These are phyloP conservation scores for Lophiostoma macrostomum DNA, from an alignment of 495 filamentous ascomycete species.

Conservation along the genomic window DNA sequence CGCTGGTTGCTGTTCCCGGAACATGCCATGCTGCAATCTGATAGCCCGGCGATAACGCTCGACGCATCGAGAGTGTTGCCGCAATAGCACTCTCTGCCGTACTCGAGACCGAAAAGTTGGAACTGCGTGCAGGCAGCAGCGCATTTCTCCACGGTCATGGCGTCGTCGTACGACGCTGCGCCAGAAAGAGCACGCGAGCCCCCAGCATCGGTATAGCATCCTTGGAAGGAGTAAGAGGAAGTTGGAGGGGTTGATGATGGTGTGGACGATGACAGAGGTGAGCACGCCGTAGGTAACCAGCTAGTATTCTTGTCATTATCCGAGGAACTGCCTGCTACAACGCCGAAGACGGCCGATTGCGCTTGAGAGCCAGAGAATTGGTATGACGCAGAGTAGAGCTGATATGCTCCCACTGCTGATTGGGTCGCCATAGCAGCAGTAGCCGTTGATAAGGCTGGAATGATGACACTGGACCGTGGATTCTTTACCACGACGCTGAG, in stretches of 20 bases:
- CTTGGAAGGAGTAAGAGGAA: conserved; percentile 22
- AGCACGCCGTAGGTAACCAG: conserved; percentile 36
- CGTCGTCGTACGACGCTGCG: conserved; percentile 1
- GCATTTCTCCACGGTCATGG: conserved; percentile 30
- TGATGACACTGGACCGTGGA: conserved; percentile 45
- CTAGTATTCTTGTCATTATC: conserved; percentile 41
- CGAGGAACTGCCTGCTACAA: conserved; percentile 47
- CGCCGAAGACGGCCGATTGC: conserved; percentile 49
- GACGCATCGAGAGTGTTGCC: conserved; percentile 15
- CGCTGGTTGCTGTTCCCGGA: conserved; percentile 26
- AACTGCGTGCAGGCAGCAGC: conserved; percentile 17
- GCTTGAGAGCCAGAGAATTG: conserved; percentile 46
- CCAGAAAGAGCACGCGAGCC: conserved; percentile 12
- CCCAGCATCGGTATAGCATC: conserved; percentile 26
- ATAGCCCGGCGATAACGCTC: conserved; percentile 20
- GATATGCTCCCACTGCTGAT: conserved; percentile 52
- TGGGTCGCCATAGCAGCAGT: conserved; percentile 49
- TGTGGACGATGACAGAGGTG: conserved; percentile 22
- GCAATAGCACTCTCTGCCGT: conserved; percentile 38
- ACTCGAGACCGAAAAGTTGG: conserved; percentile 29
- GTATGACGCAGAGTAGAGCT: conserved; percentile 50
- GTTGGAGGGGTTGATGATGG: conserved; percentile 36
- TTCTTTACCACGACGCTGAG: conserved; percentile 51
- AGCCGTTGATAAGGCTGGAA: conserved; percentile 48
- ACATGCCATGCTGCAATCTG: conserved; percentile 42